These are phyloP conservation scores for Trametes versicolor DNA, from an alignment of 1,284 basidiomycete species.

Conservation along the genomic window DNA sequence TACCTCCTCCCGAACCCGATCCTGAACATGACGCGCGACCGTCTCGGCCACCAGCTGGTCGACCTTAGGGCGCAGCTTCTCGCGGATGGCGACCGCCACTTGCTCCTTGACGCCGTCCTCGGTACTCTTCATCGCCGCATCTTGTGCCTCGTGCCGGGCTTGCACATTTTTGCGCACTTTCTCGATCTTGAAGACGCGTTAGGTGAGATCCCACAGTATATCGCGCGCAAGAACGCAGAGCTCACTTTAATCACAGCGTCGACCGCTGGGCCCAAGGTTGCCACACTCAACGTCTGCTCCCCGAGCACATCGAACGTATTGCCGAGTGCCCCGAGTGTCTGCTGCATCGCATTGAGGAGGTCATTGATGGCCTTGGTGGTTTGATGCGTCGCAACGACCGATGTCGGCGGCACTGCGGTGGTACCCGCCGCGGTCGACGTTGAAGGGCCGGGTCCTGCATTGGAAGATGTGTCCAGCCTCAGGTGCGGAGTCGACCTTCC, in stretches of 20 bases:
- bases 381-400: background rate
- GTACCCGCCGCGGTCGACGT: background rate
- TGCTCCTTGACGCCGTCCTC: constrained; percentile 48
- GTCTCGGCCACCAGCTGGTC: constrained; percentile 49
- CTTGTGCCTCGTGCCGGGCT: constrained; percentile 50
- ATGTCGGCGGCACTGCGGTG: background rate
- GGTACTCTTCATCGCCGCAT: constrained; percentile 48
- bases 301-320: constrained; percentile 56
- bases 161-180: constrained; percentile 49
- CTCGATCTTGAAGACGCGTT: constrained; percentile 46
- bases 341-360: constrained; percentile 55
- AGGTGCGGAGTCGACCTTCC: background rate
- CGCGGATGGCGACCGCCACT: constrained; percentile 51
- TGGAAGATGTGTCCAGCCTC: background rate
- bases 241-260: constrained; percentile 55
- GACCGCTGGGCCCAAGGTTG: constrained; percentile 53
- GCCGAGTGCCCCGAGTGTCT: constrained; percentile 49
- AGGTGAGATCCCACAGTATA: background rate
- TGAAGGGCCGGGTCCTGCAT: background rate
- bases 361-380: constrained; percentile 32
- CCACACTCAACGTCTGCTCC: constrained; percentile 54
- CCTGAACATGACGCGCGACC: constrained; percentile 49
- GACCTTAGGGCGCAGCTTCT: constrained; percentile 44
- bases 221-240: background rate
- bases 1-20: constrained; percentile 46